Conservation (phyloP, 768 basidiomycete genomes). For the Trametes cubensis region DNA sequence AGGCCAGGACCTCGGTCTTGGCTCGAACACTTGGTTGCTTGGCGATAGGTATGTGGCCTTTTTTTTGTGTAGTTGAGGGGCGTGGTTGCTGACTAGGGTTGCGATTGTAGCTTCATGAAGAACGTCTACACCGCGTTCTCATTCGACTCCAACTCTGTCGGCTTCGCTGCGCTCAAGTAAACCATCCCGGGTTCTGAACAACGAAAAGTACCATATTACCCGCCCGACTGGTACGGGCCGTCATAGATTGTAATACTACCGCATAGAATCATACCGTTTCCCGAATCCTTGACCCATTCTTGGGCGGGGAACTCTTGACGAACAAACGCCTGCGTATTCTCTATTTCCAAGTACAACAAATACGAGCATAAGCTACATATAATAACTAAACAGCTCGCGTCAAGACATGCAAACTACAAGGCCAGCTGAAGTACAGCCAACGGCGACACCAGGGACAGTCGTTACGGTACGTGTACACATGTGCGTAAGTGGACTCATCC, state of each 20-base stretch:
- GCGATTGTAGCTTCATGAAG: constrained; percentile 23
- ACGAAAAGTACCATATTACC: too few species aligned
- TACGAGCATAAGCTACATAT: constrained; percentile 13
- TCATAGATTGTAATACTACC: too few species aligned
- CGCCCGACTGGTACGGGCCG: too few species aligned
- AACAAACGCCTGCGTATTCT: neutral
- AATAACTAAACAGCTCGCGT: constrained; percentile 5
- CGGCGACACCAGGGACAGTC: constrained; percentile 21
- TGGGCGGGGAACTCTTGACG: too few species aligned
- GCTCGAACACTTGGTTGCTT: constrained; percentile 28
- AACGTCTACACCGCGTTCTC: constrained; percentile 32
- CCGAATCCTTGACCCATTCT: too few species aligned
- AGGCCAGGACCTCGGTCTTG: constrained; percentile 23
- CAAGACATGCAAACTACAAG: constrained; percentile 12
- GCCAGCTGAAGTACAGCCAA: constrained; percentile 7
- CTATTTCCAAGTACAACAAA: neutral
- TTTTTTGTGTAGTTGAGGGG: neutral
- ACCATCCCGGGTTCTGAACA: neutral
- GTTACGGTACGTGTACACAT: constrained; percentile 15
- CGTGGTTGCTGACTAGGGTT: neutral
- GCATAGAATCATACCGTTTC: too few species aligned
- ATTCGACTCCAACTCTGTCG: constrained; percentile 27
- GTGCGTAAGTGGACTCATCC: constrained; percentile 9
- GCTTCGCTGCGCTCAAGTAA: constrained; percentile 28
- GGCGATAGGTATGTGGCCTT: constrained; percentile 13